Base-by-base conservation (phyloP, 202 grass and related monocot genomes). In the Bolboschoenoplectus hybrid region DNA sequence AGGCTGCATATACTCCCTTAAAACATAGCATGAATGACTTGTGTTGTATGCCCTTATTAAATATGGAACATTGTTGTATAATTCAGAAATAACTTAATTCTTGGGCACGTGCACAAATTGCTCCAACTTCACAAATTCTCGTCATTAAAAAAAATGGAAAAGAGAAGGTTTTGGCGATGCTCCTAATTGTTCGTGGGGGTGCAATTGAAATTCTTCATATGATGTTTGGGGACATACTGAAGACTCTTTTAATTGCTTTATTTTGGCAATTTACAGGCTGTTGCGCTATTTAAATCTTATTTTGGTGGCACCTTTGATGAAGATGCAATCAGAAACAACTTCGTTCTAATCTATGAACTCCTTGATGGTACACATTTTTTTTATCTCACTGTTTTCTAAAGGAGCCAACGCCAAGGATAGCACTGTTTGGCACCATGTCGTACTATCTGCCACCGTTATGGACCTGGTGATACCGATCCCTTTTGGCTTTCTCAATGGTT, bases 261-360 rank as follows among this genome's bases (percentile, higher is more conserved):
- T 52, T 83, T 89, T 93, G 77, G 11, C 47, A 77, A 81, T 87
- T 85, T 85, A 61, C 86, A 99, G 97, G 97, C 97, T 84, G 97
- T 99, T 83, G 90, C 86, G 39, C 90, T 99, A 51, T 99, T 99
- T 77, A 99, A 99, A 84, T 99, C 97, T 20, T 99, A 99, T 83
- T 99, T 99, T 84, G 97, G 97, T 74, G 97, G 97, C 68, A 81
- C 88, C 82, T 99, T 99, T 91, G 97, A 99, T 74, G 93, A 99
- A 97, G 97, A 99, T 87, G 97, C 97, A 84, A 99, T 99, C 69
- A 94, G 93, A 74, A 99, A 99, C 85, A 99, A 99, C 72, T 99
- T 99, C 57, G 97, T 99, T 87, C 88, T 99, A 14, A 99, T 99
- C 64, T 99, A 99, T 78, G 97, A 99, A 89, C 97, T 99, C 90